phyloP scores from a whole-genome alignment of 306 rosid genomes.

The Lithocarpus polystachyus region DNA sequence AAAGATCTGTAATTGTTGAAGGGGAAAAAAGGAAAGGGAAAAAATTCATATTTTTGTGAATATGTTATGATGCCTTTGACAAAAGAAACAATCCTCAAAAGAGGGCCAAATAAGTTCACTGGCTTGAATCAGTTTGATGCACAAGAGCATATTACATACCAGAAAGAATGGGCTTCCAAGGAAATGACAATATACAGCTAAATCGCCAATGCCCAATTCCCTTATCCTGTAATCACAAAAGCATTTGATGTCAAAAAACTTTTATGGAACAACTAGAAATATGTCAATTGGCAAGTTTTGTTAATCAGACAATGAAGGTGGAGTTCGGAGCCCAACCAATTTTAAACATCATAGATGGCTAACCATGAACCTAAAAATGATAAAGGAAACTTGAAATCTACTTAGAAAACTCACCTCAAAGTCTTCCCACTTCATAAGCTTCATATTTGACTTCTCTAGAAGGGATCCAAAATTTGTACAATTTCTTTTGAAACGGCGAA shows the following conservation, averaged over 20 bases:
- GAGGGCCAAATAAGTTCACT: not conserved
- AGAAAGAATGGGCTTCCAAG: constrained; percentile 97
- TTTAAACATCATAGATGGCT: not conserved
- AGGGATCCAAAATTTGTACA: constrained; percentile 93
- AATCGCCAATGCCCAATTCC: constrained; percentile 89
- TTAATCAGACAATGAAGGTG: not conserved
- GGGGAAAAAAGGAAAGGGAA: no score
- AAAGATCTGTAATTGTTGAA: no score
- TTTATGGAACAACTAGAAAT: not conserved
- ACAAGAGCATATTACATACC: constrained; percentile 41
- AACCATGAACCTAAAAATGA: not conserved
- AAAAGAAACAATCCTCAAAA: not conserved
- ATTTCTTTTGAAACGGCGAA: constrained; percentile 88
- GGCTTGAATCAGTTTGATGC: constrained; percentile 1
- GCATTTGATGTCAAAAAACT: not conserved
- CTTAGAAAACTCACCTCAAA: constrained; percentile 50
- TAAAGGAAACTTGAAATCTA: constrained; percentile 1
- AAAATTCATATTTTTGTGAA: not conserved
- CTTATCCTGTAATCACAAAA: constrained; percentile 56
- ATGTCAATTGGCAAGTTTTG: not conserved
- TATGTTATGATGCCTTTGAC: not conserved
- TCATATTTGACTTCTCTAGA: constrained; percentile 71
- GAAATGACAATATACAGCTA: constrained; percentile 74
- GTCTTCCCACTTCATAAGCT: constrained; percentile 93
- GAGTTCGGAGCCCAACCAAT: not conserved